Evolutionary conservation across 768 basidiomycete genomes (phyloP).

Genomic region (Trametes elegans): DNA sequence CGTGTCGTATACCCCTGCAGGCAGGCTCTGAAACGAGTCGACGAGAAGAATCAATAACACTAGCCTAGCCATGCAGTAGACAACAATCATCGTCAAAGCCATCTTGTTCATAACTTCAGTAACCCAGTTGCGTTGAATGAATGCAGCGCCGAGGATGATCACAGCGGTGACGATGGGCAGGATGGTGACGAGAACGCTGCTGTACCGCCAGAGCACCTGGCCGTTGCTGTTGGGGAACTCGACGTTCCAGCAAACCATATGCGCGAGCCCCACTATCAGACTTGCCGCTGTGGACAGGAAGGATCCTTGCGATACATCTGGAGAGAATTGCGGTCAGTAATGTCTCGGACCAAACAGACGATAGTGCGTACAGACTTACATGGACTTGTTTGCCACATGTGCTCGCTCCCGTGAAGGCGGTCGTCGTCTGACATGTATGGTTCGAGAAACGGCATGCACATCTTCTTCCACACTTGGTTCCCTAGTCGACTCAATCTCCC

Average conservation of each 20-base stretch:
- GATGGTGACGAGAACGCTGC: slow-evolving; percentile 8
- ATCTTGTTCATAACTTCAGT: slow-evolving; percentile 19
- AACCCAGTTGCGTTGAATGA: slow-evolving; percentile 14
- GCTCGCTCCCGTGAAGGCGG: slow-evolving; percentile 14
- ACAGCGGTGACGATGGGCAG: slow-evolving; percentile 9
- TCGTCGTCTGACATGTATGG: slow-evolving; percentile 9
- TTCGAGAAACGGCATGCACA: slow-evolving; percentile 1
- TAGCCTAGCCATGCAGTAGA: slow-evolving; percentile 14
- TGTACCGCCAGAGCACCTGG: slow-evolving; percentile 15
- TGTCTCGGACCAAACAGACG: too few relatives aligned
- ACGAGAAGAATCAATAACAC: slow-evolving; percentile 15
- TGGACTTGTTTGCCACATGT: slow-evolving; percentile 12
- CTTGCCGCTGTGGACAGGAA: slow-evolving; percentile 10
- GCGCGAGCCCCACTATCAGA: slow-evolving; percentile 15
- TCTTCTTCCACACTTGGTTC: slow-evolving; percentile 4
- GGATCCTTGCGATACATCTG: slow-evolving; percentile 19
- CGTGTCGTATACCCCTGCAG: slow-evolving; percentile 8
- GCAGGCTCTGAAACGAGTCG: slow-evolving; percentile 19
- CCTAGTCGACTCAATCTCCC: neutral
- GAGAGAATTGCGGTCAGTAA: too few relatives aligned
- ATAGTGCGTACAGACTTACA: slow-evolving; percentile 14
- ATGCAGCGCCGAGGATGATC: slow-evolving; percentile 18
- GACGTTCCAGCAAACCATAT: slow-evolving; percentile 17
- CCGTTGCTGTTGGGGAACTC: slow-evolving; percentile 21
- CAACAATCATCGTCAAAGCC: slow-evolving; percentile 11